Base-by-base conservation (phyloP, 2,329 filamentous ascomycete genomes). In the Phaeosphaeriaceae sp. region DNA sequence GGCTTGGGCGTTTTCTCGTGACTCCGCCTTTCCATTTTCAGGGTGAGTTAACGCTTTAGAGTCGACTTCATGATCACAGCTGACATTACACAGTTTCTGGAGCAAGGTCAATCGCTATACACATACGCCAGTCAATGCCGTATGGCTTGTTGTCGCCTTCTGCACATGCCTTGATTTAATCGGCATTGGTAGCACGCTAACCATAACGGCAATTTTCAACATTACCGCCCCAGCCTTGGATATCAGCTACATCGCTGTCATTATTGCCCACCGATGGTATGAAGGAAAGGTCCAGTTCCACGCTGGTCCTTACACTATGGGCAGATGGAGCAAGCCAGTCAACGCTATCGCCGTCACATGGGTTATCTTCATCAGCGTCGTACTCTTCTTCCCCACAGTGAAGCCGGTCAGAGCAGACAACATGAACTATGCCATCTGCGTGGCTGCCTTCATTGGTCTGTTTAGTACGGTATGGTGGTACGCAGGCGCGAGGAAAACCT, bases 111-210 rank as follows among this genome's bases (percentile, higher is more conserved):
- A 84, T 57, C 52, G 61, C 7, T 60, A 71, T 40, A 87, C 84
- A 0, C 74, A 80, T 12, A 87, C 84, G 0, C 84, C 84, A 0
- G 75, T 87, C 46, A 82, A 86, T 51, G 80, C 83, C 2, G 84
- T 87, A 46, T 87, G 84, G 84, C 80, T 86, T 40, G 82, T 86
- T 36, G 83, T 86, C 2, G 60, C 78, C 52, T 84, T 84, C 67
- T 84, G 82, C 66, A 73, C 64, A 58, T 75, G 71, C 42, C 72
- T 83, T 18, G 79, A 81, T 54, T 70, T 80, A 34, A 82, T 83
- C 52, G 80, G 76, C 2, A 77, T 83, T 35, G 80, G 80, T 34
- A 76, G 72, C 36, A 77, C 75, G 3, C 66, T 78, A 42, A 82
- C 80, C 5, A 82, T 82, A 54, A 75, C 74, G 16, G 73, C 74